Conservation (phyloP, 2,329 filamentous ascomycete genomes). For the Diaporthe australafricana region DNA sequence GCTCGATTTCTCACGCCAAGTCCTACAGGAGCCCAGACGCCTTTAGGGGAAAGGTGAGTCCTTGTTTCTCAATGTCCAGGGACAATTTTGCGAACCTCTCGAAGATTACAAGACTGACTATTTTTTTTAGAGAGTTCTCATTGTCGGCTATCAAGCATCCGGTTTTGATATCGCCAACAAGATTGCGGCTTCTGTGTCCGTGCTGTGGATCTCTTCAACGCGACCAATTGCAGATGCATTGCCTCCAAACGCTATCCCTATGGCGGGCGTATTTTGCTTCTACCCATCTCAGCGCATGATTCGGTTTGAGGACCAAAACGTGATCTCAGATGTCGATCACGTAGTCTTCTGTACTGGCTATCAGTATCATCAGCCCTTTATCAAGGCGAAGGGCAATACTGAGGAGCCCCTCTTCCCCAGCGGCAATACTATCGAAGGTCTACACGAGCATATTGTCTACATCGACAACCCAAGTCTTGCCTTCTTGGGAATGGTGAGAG, state of each 20-base stretch:
- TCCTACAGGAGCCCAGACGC: not conserved
- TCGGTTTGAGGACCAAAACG: not conserved
- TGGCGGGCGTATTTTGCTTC: not conserved
- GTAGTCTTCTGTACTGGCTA: constrained; percentile 27
- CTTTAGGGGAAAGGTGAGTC: not conserved
- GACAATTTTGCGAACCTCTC: not conserved
- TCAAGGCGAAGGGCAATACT: not conserved
- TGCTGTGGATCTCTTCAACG: constrained; percentile 19
- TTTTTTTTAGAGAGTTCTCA: not conserved
- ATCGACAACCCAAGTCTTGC: not conserved
- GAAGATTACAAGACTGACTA: not conserved
- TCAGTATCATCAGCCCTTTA: constrained; percentile 12
- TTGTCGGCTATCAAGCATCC: constrained; percentile 20
- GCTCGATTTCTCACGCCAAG: not conserved
- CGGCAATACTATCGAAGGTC: not conserved
- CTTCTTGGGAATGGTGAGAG: constrained; percentile 5
- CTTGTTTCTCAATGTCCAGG: not conserved
- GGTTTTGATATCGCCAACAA: constrained; percentile 18
- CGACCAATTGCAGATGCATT: not conserved
- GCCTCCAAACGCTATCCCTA: not conserved
- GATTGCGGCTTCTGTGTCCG: not conserved
- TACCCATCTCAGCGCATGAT: not conserved
- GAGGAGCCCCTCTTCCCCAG: not conserved
- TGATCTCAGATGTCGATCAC: not conserved
- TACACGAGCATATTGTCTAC: constrained; percentile 4